Percentiles rank a stretch among this genome's conserved stretches.
Conservation (phyloP, 1,284 basidiomycete genomes). For the Ustilago xerochloae region DNA sequence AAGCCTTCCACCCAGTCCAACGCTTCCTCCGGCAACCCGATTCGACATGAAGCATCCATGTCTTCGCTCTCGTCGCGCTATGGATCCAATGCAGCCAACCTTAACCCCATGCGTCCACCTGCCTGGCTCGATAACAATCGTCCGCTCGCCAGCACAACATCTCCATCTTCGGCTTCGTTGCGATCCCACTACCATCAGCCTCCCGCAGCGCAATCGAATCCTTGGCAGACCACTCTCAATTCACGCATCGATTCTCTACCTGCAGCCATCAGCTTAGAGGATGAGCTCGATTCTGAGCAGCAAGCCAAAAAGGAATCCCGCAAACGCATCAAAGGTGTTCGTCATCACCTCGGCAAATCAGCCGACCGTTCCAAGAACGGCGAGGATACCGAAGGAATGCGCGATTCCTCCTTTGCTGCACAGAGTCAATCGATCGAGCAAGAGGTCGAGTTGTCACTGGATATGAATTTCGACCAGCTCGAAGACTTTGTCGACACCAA, state of each 20-base stretch:
- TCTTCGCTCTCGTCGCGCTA: constrained; percentile 42
- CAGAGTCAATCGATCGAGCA: constrained; percentile 44
- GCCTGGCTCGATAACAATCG: constrained; percentile 43
- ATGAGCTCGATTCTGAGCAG: constrained; percentile 38
- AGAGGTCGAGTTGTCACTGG: constrained; percentile 71
- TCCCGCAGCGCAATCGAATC: constrained; percentile 6
- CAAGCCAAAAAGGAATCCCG: constrained; percentile 36
- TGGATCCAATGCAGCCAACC: constrained; percentile 31
- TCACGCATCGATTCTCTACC: constrained; percentile 28
- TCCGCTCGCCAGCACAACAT: constrained; percentile 15
- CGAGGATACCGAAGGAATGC: constrained; percentile 26
- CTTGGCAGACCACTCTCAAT: constrained; percentile 31
- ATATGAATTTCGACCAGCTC: constrained; percentile 83
- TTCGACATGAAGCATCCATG: constrained; percentile 30
- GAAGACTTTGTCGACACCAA: constrained; percentile 80
- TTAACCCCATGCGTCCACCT: constrained; percentile 40
- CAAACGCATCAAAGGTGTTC: constrained; percentile 45
- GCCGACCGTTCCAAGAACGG: constrained; percentile 7
- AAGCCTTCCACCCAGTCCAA: constrained; percentile 40
- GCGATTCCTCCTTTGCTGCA: constrained; percentile 15
- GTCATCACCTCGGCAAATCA: constrained; percentile 41
- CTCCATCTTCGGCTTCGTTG: constrained; percentile 28
- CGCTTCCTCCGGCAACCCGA: constrained; percentile 27
- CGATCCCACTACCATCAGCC: constrained; percentile 32
- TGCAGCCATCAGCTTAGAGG: constrained; percentile 38